Evolutionary conservation across 2,329 filamentous ascomycete genomes (phyloP), one percentile per base, ranked within the genome.

Genomic region (Coniochaeta sp.): DNA sequence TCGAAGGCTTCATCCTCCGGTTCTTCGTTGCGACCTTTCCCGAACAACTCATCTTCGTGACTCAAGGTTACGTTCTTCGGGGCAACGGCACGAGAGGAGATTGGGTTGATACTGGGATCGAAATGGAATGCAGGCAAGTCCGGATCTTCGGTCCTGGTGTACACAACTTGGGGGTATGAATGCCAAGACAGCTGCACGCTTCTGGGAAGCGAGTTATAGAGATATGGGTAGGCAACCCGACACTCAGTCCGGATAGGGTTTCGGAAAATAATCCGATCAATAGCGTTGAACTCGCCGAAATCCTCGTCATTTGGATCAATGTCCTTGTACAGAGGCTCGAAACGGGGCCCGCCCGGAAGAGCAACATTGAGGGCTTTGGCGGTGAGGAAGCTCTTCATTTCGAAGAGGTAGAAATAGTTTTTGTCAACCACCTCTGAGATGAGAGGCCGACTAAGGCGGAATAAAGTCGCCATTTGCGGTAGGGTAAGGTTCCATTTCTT

Each of bases 281-380:
- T 99, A 36, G 95, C 95, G 71, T 99, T 99, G 81, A 99, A 99
- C 75, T 99, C 95, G 75, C 95, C 95, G 75, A 99, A 99, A 71
- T 99, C 95, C 74, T 99, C 95, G 67, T 98, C 93, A 68, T 99
- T 99, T 1, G 95, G 95, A 73, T 99, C 93, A 63, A 99, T 93
- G 68, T 99, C 95, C 76, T 99, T 99, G 81, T 97, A 99, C 22
- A 99, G 74, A 26, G 95, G 95, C 75, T 99, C 95, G 65, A 99
- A 99, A 33, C 95, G 88, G 63, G 95, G 95, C 11, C 95, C 96
- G 71, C 95, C 95, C n/a, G 95, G 95, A 59, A 99, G 91, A 11
- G 96, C 93, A 58, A 99, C 93, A 67, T 99, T 99, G 50, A 99
- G 80, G 0, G 95, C 95, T 76, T 99, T 99, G 36, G 95, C 93